Evolutionary conservation across 1,284 basidiomycete genomes (phyloP).

Genomic region (Polyporus tsugae): DNA sequence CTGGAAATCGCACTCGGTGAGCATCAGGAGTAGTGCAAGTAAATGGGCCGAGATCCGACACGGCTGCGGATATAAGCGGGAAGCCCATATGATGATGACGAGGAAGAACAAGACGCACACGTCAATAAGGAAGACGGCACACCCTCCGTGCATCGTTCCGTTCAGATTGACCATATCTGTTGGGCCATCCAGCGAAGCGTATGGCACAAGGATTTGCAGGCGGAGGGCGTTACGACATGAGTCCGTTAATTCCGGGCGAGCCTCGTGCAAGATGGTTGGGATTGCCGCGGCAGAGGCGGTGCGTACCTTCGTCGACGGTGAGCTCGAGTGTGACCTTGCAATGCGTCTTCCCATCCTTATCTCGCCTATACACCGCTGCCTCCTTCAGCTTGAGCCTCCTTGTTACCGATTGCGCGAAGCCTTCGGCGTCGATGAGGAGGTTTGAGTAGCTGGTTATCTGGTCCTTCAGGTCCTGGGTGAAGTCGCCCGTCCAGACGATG

Average conservation of each 20-base stretch:
- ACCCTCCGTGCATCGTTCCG: conserved; percentile 74
- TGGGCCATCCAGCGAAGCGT: no score
- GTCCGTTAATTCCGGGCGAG: conserved; percentile 1
- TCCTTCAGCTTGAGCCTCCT: conserved; percentile 14
- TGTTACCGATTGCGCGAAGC: conserved; percentile 9
- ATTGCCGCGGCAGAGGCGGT: background rate
- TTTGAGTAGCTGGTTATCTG: background rate
- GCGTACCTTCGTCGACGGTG: conserved; percentile 20
- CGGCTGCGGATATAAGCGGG: background rate
- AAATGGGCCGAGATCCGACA: background rate
- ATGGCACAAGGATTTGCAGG: background rate
- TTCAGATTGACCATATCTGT: conserved; percentile 77
- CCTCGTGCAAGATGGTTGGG: background rate
- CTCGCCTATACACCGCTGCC: conserved; percentile 17
- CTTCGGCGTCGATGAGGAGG: background rate
- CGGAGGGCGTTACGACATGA: background rate
- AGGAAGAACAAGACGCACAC: conserved; percentile 50
- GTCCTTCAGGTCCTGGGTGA: conserved; percentile 5
- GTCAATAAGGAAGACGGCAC: conserved; percentile 72
- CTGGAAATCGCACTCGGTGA: background rate
- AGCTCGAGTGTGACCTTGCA: conserved; percentile 13
- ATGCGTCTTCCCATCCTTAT: conserved; percentile 19
- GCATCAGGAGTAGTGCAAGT: background rate
- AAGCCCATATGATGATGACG: background rate
- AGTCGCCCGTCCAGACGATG: conserved; percentile 9